Evolutionary conservation across 495 filamentous ascomycete species (phyloP), one percentile per base, ranked within the genome.

Genomic region (Chaetomium cochliodes): DNA sequence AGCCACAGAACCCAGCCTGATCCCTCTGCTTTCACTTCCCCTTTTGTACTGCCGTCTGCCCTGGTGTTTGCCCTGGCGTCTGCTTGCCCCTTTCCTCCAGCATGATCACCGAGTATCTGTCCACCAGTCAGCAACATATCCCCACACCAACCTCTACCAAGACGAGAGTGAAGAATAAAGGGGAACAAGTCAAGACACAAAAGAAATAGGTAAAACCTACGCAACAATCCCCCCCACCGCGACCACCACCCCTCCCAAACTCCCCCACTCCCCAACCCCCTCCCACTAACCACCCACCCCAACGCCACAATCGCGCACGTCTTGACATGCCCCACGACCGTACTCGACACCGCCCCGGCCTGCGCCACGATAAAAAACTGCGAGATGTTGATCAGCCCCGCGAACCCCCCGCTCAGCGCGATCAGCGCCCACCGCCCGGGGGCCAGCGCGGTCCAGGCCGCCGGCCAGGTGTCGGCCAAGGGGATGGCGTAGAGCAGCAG

Each of bases 331-430:
- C 88, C 89, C 4, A 91, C 85, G 13, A 92, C 87, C 0, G 88
- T 90, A 61, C 86, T 88, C 25, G 85, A 87, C 9, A 91, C 86
- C 5, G 88, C 83, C 0, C 89, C 89, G 2, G 87, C 85, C 49
- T 84, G 84, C 26, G 85, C 87, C 44, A 91, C 85, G 67, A 92
- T 90, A 69, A 88, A 88, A 69, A 91, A 91, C 69, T 90, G 88
- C 9, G 85, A 88, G 54, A 90, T 78, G 70, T 91, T 91, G 68
- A 92, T 87, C 22, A 90, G 74, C 30, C 82, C 84, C 4, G 89
- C 89, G 63, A 86, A 85, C 16, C 84, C 54, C 9, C 88, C 88
- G 65, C 82, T 83, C 77, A 86, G 76, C 49, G 81, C 42, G 28
- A 88, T 82, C 80, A 87, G 76, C 20, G 80, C 57, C 84, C 77